Evolutionary conservation across 495 filamentous ascomycete species (phyloP), one percentile per base, ranked within the genome.

Genomic region (Penicillium subrubescens): DNA sequence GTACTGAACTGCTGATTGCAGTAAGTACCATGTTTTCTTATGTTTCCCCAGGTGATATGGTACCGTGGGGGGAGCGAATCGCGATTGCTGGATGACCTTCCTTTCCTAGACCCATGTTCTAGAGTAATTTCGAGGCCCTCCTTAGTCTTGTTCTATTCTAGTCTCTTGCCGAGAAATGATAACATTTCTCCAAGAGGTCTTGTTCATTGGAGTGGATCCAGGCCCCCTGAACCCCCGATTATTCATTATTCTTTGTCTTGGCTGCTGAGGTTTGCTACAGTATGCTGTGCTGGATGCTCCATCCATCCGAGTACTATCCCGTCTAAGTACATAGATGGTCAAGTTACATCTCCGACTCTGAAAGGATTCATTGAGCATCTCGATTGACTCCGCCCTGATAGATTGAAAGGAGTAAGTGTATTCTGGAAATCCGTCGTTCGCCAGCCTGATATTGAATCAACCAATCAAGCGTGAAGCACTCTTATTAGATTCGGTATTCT

Each of bases 171-270:
- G 48, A 52, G 48, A 52, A 31, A 17, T n/a, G 27, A 29, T 31
- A 52, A 29, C 48, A 33, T 17, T 12, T 50, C n/a, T 31, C 53
- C 48, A 52, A 52, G 48, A 52, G n/a, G 53, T 19, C 53, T 37
- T 56, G 53, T 56, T 37, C n/a, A 17, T 37, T 31, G 17, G 53
- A 14, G 53, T 56, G 29, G 31, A 56, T 33, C 53, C 34, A 5
- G 7, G 21, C 8, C 34, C 34, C 53, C n/a, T 56, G 27, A 33
- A 25, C 10, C 44, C 19, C 19, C 44, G 7, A 25, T 48, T 48
- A 31, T 23, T 25, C 19, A 44, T n/a, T 44, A 27, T 27, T 6
- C 10, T 31, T 29, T 52, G 4, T 2, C 15, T 25, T 52, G 27
- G 25, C n/a, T 10, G 12, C 14, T 17, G 25, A 4, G 25, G 25